These are phyloP conservation scores for Lanmaoa rubissima DNA, from an alignment of 768 basidiomycete species.

Conservation along the genomic window DNA sequence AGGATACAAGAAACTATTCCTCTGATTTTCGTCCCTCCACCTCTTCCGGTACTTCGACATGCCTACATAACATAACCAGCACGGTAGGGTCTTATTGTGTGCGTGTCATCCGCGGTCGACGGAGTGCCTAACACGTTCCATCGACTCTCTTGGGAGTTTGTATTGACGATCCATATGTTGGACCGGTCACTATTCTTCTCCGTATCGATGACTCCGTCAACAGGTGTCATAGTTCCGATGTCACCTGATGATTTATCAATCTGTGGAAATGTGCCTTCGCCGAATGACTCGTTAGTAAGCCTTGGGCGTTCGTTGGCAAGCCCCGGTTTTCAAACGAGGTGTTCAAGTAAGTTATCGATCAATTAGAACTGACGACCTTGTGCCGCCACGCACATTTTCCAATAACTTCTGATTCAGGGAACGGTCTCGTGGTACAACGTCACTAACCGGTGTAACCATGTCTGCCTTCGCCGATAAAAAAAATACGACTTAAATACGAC, in stretches of 20 bases:
- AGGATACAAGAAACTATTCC: not conserved
- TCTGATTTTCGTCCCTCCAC: not conserved
- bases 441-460: not conserved
- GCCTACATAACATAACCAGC: not conserved
- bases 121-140: not conserved
- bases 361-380: not conserved
- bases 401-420: not conserved
- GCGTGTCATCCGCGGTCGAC: constrained; percentile 6
- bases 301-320: constrained; percentile 5
- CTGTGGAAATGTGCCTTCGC: not conserved
- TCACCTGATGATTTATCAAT: not conserved
- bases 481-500: constrained; percentile 26
- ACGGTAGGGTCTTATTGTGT: not conserved
- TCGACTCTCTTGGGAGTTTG: not conserved
- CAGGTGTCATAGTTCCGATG: constrained; percentile 1
- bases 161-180: not conserved
- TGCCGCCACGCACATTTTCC: not conserved
- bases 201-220: not conserved
- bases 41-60: not conserved
- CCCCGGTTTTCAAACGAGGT: constrained; percentile 22
- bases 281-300: not conserved
- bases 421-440: not conserved
- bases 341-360: constrained; percentile 16
- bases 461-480: constrained; percentile 7
- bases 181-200: not conserved